phyloP scores from a whole-genome alignment of 495 filamentous ascomycete genomes.

The Neurospora africana region DNA sequence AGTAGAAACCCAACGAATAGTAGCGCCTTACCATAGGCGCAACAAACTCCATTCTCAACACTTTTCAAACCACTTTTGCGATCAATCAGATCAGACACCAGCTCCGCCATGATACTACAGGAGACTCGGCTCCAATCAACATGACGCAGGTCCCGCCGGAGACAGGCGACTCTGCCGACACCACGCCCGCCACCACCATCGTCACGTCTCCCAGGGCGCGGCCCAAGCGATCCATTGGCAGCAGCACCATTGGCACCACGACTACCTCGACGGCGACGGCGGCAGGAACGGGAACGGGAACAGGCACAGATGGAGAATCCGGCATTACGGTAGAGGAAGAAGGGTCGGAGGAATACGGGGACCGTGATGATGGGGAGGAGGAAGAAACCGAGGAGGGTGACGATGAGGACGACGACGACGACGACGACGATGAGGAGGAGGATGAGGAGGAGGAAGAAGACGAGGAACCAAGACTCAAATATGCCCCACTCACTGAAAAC shows the following conservation, averaged over 20 bases:
- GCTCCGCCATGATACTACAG: constrained; percentile 19
- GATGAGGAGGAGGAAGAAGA: constrained; percentile 67
- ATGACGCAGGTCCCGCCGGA: constrained; percentile 37
- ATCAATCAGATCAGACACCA: not conserved
- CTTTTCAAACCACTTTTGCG: constrained; percentile 3
- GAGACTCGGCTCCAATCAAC: constrained; percentile 15
- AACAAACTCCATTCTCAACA: not conserved
- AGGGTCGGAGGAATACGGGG: constrained; percentile 5
- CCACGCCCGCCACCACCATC: not conserved
- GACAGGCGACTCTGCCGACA: constrained; percentile 21
- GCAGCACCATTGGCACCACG: not conserved
- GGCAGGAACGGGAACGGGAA: not conserved
- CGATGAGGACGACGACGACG: constrained; percentile 16
- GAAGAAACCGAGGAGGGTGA: constrained; percentile 21
- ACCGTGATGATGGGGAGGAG: constrained; percentile 3
- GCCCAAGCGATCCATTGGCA: not conserved
- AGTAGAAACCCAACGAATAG: not conserved
- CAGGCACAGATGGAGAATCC: constrained; percentile 2
- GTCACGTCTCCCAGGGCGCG: not conserved
- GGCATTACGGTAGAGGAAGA: not conserved
- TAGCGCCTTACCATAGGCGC: not conserved
- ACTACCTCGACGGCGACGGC: not conserved
- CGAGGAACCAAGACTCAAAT: constrained; percentile 93
- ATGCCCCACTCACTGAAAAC: constrained; percentile 70
- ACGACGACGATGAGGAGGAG: constrained; percentile 43